These are phyloP conservation scores for Fragosphaeria purpurea DNA, from an alignment of 2,329 filamentous ascomycete genomes.

Conservation along the genomic window DNA sequence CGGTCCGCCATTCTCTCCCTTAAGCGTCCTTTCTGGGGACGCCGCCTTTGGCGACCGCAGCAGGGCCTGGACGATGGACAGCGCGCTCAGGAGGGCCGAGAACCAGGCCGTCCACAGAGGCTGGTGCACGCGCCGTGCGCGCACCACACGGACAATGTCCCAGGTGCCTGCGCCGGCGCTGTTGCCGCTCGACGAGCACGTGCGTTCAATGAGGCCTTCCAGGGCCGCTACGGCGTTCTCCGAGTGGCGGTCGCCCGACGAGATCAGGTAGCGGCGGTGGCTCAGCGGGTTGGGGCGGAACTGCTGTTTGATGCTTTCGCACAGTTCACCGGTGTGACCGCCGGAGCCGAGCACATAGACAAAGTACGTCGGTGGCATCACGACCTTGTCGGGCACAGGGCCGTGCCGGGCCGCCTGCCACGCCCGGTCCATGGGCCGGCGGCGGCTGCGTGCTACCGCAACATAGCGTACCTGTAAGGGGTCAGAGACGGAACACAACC, in stretches of 20 bases:
- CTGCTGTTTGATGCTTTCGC: slow-evolving; percentile 62
- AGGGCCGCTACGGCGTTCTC: slow-evolving; percentile 54
- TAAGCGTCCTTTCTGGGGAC: slow-evolving; percentile 13
- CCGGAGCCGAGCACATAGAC: slow-evolving; percentile 83
- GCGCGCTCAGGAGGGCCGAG: slow-evolving; percentile 50
- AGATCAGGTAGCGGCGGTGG: slow-evolving; percentile 74
- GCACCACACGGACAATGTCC: slow-evolving; percentile 57
- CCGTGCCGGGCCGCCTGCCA: slow-evolving; percentile 7
- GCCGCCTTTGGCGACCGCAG: slow-evolving; percentile 18
- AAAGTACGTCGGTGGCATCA: slow-evolving; percentile 39
- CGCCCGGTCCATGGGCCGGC: slow-evolving; percentile 1
- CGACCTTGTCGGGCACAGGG: slow-evolving; percentile 8
- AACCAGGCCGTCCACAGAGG: slow-evolving; percentile 62
- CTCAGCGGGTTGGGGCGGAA: slow-evolving; percentile 39
- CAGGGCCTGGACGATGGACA: slow-evolving; percentile 29
- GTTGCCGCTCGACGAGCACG: slow-evolving; percentile 17
- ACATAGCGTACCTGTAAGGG: slow-evolving; percentile 8
- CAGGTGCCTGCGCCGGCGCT: slow-evolving; percentile 36
- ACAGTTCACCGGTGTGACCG: slow-evolving; percentile 91
- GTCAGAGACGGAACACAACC: too few relatives aligned
- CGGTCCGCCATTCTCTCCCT: slow-evolving; percentile 5
- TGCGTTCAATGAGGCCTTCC: slow-evolving; percentile 36
- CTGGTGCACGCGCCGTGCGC: slow-evolving; percentile 77
- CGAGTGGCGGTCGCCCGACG: slow-evolving; percentile 66
- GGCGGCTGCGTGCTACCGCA: not conserved